Evolutionary conservation across 495 filamentous ascomycete species (phyloP), one percentile per base, ranked within the genome.

Genomic region (Xylaria sp.): DNA sequence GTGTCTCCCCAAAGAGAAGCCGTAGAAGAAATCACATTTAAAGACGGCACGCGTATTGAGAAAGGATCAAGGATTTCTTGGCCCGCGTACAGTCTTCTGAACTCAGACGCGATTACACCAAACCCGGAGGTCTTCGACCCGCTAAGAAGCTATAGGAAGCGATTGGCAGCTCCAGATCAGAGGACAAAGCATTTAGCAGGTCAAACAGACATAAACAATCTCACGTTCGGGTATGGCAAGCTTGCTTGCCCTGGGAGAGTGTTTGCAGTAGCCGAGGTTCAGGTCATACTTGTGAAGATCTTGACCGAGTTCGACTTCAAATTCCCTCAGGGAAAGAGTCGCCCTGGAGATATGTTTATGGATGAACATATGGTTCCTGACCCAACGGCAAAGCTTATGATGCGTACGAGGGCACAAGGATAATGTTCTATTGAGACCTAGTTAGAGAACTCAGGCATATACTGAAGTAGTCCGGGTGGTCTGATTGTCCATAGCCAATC

Each of bases 1-100:
- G 67, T 69, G 19, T 35, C 35, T n/a, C 67, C 67, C 12, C 67
- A 69, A 31, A 46, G 67, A 62, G 44, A 48, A 24, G 67, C 67
- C 9, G 21, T 61, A 5, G 37, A 62, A 40, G 17, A 40, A 31
- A 46, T 44, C 3, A 64, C 61, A 8, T 24, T 64, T 5, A 29
- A 35, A 0, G 61, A 64, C n/a, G 61, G 61, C 2, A 64, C 61
- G 35, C 43, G 35, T n/a, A 64, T 64, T 5, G 41, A 41, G 6
- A 50, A 48, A 33, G 61, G 61, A 0, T 31, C 35, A 1, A 48
- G 61, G 21, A 50, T 64, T 17, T n/a, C 61, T 3, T 64, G n/a
- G n/a, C 41, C 61, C 15, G 24, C 14, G 5, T 26, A 64, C 3
- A 24, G 50, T 5, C 40, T 31, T 5, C 29, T 33, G 26, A 26